Evolutionary conservation across 805 yeast genomes (phyloP).

Genomic region (Candida koratica): DNA sequence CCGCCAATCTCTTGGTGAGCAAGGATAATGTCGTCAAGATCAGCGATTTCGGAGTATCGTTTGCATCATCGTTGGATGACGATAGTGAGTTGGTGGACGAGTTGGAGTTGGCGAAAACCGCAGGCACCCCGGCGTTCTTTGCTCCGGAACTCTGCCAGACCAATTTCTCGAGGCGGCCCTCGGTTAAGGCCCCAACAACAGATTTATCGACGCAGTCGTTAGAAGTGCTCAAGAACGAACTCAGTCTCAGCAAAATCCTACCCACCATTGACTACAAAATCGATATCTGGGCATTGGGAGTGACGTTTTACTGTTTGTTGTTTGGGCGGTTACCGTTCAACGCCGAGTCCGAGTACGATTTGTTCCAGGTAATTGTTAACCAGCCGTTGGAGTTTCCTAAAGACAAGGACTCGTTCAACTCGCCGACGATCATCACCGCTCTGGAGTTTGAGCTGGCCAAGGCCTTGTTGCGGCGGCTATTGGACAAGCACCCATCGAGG

Average conservation of each 20-base stretch:
- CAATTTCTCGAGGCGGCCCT: conserved; percentile 28
- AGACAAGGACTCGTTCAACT: conserved; percentile 28
- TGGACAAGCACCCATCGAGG: conserved; percentile 64
- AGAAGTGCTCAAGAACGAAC: conserved; percentile 22
- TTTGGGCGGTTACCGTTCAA: conserved; percentile 89
- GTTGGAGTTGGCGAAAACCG: conserved; percentile 87
- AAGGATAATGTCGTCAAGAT: conserved; percentile 76
- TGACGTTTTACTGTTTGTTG: conserved; percentile 79
- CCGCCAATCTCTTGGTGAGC: conserved; percentile 80
- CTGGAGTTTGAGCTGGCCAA: conserved; percentile 46
- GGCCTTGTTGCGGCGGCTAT: conserved; percentile 57
- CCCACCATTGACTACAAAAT: conserved; percentile 73
- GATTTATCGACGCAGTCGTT: conserved; percentile 19
- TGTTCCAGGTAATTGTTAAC: conserved; percentile 76
- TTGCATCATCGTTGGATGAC: conserved; percentile 49
- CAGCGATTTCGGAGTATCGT: conserved; percentile 95
- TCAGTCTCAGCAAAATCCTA: conserved; percentile 18
- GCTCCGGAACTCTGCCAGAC: conserved; percentile 89
- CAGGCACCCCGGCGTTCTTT: conserved; percentile 95
- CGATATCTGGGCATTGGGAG: conserved; percentile 98
- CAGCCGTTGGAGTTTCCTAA: conserved; percentile 57
- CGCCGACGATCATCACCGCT: conserved; percentile 37
- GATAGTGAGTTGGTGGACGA: conserved; percentile 50
- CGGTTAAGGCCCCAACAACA: conserved; percentile 9
- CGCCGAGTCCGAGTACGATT: conserved; percentile 79